Conservation (phyloP, 257 asterid genomes). For the Thymus mandschuricus region DNA sequence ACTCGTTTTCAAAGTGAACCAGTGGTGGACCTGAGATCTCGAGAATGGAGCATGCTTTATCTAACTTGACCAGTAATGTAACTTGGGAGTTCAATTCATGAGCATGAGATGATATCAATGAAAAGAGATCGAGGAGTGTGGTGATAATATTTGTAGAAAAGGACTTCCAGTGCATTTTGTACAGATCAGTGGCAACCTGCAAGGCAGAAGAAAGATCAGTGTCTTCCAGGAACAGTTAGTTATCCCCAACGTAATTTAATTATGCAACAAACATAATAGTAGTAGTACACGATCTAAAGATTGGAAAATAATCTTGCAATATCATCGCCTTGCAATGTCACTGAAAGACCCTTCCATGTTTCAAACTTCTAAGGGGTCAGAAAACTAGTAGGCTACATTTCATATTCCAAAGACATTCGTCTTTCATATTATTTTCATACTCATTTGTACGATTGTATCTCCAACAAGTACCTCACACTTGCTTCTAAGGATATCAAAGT, state of each 20-base stretch:
- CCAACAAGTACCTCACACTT: neutral
- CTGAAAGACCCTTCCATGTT: neutral
- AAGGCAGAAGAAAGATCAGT: conserved; percentile 25
- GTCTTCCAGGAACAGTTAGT: neutral
- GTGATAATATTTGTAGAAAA: conserved; percentile 46
- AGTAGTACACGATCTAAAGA: neutral
- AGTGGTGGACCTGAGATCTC: conserved; percentile 90
- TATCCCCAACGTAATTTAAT: conserved; percentile 1
- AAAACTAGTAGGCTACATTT: neutral
- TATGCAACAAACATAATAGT: conserved; percentile 13
- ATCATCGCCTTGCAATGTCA: conserved; percentile 9
- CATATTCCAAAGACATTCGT: neutral
- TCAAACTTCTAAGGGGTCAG: neutral
- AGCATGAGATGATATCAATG: conserved; percentile 74
- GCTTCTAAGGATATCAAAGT: neutral
- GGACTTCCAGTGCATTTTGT: conserved; percentile 65
- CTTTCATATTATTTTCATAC: neutral
- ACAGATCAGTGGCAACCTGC: conserved; percentile 85
- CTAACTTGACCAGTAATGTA: conserved; percentile 59
- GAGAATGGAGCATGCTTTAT: conserved; percentile 65
- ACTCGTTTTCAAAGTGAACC: conserved; percentile 90
- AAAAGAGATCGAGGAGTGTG: conserved; percentile 51
- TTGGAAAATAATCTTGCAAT: neutral
- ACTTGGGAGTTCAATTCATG: conserved; percentile 66
- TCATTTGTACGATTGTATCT: neutral